These are phyloP conservation scores for Pelargonium hybrid DNA, from an alignment of 441 rosid species.

Conservation along the genomic window DNA sequence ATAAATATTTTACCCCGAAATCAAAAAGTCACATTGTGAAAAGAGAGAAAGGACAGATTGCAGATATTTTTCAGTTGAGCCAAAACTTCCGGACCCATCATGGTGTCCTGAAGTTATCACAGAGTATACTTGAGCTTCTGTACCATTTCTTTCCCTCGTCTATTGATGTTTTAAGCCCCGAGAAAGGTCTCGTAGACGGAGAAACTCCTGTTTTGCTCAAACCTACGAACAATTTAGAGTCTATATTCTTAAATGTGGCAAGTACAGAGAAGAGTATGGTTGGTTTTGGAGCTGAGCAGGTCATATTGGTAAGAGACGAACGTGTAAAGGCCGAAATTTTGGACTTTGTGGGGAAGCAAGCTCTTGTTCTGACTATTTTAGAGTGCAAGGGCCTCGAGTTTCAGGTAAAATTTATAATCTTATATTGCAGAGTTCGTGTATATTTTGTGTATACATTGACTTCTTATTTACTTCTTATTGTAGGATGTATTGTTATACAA, in stretches of 20 bases:
- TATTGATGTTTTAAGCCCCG: constrained; percentile 10
- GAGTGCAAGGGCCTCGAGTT: constrained; percentile 24
- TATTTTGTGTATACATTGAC: background rate
- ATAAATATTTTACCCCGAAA: constrained; percentile 2
- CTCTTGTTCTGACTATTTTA: constrained; percentile 13
- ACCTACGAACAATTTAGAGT: background rate
- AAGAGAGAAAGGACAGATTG: constrained; percentile 5
- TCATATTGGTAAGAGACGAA: constrained; percentile 19
- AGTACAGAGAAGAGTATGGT: background rate
- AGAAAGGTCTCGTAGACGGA: constrained; percentile 7
- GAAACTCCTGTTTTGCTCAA: constrained; percentile 12
- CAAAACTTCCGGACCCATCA: constrained; percentile 16
- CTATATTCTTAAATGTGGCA: background rate
- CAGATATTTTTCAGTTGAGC: background rate
- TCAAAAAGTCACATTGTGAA: background rate
- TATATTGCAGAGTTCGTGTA: too few species aligned
- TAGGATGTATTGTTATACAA: constrained; percentile 19
- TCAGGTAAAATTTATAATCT: constrained; percentile 5
- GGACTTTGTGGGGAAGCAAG: constrained; percentile 12
- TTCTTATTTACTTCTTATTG: background rate
- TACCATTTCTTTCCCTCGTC: constrained; percentile 14
- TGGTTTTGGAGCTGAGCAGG: constrained; percentile 16
- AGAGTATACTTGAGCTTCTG: constrained; percentile 11
- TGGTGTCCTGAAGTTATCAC: constrained; percentile 15
- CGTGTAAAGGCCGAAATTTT: constrained; percentile 9